Evolutionary conservation across 805 yeast genomes (phyloP).

Genomic region (Myxozyma mucilagina): DNA sequence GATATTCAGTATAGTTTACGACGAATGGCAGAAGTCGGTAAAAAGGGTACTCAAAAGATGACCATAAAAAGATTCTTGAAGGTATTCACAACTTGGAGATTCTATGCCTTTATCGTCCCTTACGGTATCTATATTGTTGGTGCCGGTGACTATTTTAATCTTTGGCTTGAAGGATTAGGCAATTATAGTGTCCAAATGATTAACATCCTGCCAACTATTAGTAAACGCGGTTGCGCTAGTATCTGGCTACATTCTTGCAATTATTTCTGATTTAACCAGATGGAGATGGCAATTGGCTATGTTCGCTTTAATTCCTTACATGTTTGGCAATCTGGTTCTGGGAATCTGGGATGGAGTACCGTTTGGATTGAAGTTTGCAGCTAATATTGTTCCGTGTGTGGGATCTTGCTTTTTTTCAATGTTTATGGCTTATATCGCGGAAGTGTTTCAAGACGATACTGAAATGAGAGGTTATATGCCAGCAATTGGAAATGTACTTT

Average conservation of each 20-base stretch:
- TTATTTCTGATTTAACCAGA: slow-evolving; percentile 39
- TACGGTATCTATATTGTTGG: slow-evolving; percentile 22
- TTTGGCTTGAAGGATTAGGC: slow-evolving; percentile 38
- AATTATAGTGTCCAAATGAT: slow-evolving; percentile 36
- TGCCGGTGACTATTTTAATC: slow-evolving; percentile 26
- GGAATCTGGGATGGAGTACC: slow-evolving; percentile 27
- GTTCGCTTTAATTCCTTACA: slow-evolving; percentile 14
- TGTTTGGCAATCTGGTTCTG: slow-evolving; percentile 27
- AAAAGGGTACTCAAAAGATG: slow-evolving; percentile 24
- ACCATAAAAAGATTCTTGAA: slow-evolving; percentile 18
- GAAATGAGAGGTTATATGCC: slow-evolving; percentile 38
- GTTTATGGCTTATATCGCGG: slow-evolving; percentile 35
- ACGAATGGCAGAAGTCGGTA: slow-evolving; percentile 18
- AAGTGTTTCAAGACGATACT: slow-evolving; percentile 37
- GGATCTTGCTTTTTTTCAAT: slow-evolving; percentile 24
- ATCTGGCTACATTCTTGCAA: slow-evolving; percentile 36
- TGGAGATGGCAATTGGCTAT: slow-evolving; percentile 37
- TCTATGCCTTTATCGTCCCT: slow-evolving; percentile 26
- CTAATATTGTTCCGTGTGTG: slow-evolving; percentile 22
- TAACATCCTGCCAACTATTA: slow-evolving; percentile 42
- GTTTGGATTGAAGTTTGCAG: slow-evolving; percentile 26
- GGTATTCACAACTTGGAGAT: slow-evolving; percentile 22
- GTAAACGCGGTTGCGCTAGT: slow-evolving; percentile 39
- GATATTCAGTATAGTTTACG: slow-evolving; percentile 15
- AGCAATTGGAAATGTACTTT: slow-evolving; percentile 40